Conservation (phyloP, 139 green algal species). For the Tetradesmus obliquus region DNA sequence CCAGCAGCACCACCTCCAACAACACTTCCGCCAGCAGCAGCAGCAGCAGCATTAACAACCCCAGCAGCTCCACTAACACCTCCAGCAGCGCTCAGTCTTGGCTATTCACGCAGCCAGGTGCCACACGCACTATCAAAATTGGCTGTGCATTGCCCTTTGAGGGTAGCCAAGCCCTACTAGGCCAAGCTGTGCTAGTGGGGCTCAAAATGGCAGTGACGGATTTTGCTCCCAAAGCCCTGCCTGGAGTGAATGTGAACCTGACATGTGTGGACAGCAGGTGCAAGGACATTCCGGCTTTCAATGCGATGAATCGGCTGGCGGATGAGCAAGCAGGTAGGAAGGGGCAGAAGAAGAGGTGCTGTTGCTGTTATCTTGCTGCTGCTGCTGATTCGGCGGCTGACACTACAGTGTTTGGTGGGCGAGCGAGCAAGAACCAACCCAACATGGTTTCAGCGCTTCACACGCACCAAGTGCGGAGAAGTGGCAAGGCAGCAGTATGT, state of each 20-base stretch:
- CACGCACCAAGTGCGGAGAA: too few relatives aligned
- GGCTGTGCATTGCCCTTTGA: slow-evolving; percentile 10
- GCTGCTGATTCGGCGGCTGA: too few relatives aligned
- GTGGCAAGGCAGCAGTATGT: too few relatives aligned
- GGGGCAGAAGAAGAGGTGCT: not conserved
- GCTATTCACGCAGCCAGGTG: slow-evolving; percentile 17
- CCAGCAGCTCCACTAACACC: not conserved
- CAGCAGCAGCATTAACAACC: not conserved
- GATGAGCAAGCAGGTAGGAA: not conserved
- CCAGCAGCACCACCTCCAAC: not conserved
- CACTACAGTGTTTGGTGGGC: too few relatives aligned
- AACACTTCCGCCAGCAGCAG: not conserved
- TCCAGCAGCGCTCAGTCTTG: not conserved
- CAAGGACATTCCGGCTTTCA: not conserved
- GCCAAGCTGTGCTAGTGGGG: not conserved
- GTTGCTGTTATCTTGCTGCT: not conserved
- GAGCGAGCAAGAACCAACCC: too few relatives aligned
- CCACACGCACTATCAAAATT: not conserved
- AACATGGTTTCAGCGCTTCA: too few relatives aligned
- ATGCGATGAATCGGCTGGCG: not conserved
- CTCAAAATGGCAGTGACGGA: slow-evolving; percentile 20
- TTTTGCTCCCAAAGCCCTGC: not conserved
- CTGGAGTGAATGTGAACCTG: slow-evolving; percentile 2
- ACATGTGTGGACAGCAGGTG: slow-evolving; percentile 30
- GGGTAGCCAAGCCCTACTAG: not conserved